Percentiles rank a stretch among this genome's conserved stretches.
Evolutionary conservation across 495 filamentous ascomycete genomes (phyloP).

Genomic region (Massariosphaeria phaeospora): DNA sequence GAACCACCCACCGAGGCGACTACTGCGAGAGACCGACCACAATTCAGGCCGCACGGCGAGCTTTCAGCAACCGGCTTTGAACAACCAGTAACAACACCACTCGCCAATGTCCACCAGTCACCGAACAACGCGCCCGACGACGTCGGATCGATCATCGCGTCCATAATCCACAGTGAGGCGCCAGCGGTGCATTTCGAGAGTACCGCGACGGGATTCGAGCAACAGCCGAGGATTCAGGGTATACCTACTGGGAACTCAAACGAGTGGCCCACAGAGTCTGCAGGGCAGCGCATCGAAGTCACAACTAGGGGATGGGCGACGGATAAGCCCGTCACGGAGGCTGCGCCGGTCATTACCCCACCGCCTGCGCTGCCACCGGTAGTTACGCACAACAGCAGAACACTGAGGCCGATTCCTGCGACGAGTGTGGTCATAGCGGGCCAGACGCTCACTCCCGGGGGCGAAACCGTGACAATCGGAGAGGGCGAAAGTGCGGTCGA

Average conservation of each 20-base stretch:
- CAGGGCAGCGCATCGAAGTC: neutral
- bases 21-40: neutral
- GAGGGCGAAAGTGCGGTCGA: conserved; percentile 2
- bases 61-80: conserved; percentile 1
- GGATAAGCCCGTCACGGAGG: neutral
- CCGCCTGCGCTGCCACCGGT: neutral
- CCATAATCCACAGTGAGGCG: neutral
- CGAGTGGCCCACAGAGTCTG: neutral
- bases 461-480: conserved; percentile 15
- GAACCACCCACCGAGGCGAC: no score
- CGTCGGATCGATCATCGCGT: neutral
- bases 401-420: neutral
- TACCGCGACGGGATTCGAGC: no score
- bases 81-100: neutral
- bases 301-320: neutral
- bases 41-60: conserved; percentile 1
- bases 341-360: neutral
- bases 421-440: conserved; percentile 7
- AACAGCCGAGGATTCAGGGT: no score
- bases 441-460: conserved; percentile 1
- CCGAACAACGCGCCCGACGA: neutral
- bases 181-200: no score
- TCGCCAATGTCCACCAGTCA: neutral
- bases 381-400: neutral
- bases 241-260: neutral